Evolutionary conservation across 306 rosid genomes (phyloP).

Genomic region (Cajanus cajan): DNA sequence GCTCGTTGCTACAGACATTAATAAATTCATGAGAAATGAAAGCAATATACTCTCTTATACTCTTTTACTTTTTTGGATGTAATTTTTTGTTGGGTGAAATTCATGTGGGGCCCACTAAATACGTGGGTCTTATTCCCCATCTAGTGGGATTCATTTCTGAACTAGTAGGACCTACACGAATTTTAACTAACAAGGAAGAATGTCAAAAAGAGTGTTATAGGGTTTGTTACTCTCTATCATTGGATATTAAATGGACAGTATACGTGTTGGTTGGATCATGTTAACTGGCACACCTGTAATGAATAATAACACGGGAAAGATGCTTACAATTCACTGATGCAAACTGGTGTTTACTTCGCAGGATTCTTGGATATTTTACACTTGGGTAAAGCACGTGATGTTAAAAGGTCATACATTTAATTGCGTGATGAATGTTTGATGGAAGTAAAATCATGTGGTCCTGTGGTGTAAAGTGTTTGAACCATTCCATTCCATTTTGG

Average conservation of each 20-base stretch:
- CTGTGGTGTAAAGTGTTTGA: slow-evolving; percentile 21
- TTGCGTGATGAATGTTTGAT: neutral
- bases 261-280: neutral
- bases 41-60: neutral
- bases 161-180: neutral
- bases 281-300: neutral
- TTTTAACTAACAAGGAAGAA: neutral
- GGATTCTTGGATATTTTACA: slow-evolving; percentile 50
- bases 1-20: neutral
- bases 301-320: neutral
- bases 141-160: neutral
- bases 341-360: slow-evolving; percentile 18
- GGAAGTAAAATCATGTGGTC: slow-evolving; percentile 19
- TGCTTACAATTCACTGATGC: slow-evolving; percentile 18
- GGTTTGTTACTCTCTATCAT: neutral
- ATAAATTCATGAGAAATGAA: neutral
- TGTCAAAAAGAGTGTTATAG: neutral
- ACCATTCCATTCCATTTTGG: slow-evolving; percentile 21
- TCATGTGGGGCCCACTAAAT: neutral
- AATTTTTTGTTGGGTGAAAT: neutral
- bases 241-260: neutral
- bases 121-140: no score
- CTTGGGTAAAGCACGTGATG: slow-evolving; percentile 32
- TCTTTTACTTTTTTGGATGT: neutral
- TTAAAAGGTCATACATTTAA: neutral